phyloP scores from a whole-genome alignment of 1,284 basidiomycete genomes.

The Ceratobasidium sp. region DNA sequence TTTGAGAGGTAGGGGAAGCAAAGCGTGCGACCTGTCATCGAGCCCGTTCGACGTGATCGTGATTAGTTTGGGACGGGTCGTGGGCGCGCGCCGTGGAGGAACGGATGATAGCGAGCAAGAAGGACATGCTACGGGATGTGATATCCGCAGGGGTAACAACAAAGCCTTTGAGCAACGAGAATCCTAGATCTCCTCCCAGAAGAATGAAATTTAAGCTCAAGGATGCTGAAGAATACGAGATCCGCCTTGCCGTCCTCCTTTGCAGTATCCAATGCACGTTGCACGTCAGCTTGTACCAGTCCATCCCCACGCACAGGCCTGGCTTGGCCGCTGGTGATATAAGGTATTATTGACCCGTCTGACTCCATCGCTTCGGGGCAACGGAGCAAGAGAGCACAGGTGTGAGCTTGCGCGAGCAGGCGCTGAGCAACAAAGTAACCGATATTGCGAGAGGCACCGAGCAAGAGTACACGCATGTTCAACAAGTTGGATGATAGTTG shows the following conservation, averaged over 20 bases:
- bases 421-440: constrained; percentile 62
- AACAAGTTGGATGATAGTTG: too few species aligned
- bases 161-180: constrained; percentile 56
- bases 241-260: constrained; percentile 51
- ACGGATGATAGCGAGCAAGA: constrained; percentile 56
- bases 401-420: constrained; percentile 58
- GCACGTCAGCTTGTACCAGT: constrained; percentile 56
- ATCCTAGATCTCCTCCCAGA: constrained; percentile 53
- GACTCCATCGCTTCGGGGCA: constrained; percentile 56
- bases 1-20: constrained; percentile 59
- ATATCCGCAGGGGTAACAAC: constrained; percentile 58
- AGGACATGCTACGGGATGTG: constrained; percentile 59
- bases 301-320: constrained; percentile 62
- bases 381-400: constrained; percentile 62
- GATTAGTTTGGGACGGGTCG: constrained; percentile 58
- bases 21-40: constrained; percentile 54
- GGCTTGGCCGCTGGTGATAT: constrained; percentile 56
- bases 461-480: constrained; percentile 46
- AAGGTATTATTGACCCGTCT: constrained; percentile 55
- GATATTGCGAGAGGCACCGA: constrained; percentile 51
- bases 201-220: constrained; percentile 46
- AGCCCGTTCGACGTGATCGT: constrained; percentile 61
- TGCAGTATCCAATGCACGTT: constrained; percentile 56
- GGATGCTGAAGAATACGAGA: constrained; percentile 60
- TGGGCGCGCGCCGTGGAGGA: constrained; percentile 48